These are phyloP conservation scores for Pseudogymnoascus sp. DNA, from an alignment of 2,329 filamentous ascomycete genomes.

Conservation along the genomic window DNA sequence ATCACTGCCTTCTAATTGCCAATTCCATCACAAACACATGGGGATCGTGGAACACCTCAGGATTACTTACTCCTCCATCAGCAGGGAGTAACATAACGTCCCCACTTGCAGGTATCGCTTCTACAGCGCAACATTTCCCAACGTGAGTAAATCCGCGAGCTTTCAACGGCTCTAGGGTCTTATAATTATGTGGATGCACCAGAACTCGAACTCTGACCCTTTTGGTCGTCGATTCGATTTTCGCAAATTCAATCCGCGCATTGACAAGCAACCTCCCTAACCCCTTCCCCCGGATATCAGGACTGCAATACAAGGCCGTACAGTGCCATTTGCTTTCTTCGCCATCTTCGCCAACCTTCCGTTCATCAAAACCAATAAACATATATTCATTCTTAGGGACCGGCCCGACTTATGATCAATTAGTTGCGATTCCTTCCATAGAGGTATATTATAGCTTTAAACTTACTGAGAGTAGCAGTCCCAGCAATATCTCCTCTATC, in stretches of 20 bases:
- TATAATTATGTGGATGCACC: constrained; percentile 25
- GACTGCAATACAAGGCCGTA: constrained; percentile 18
- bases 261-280: constrained; percentile 20
- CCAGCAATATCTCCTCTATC: constrained; percentile 24
- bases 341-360: constrained; percentile 15
- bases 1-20: too few species aligned
- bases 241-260: constrained; percentile 17
- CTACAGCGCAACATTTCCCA: constrained; percentile 25
- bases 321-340: constrained; percentile 24
- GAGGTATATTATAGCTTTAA: background rate
- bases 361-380: constrained; percentile 22
- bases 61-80: constrained; percentile 17
- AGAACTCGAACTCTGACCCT: constrained; percentile 23
- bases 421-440: background rate
- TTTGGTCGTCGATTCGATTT: constrained; percentile 10
- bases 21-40: constrained; percentile 20
- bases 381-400: constrained; percentile 19
- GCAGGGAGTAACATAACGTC: constrained; percentile 24
- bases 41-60: constrained; percentile 18
- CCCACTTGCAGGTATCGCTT: constrained; percentile 26
- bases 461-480: constrained; percentile 22
- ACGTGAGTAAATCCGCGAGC: constrained; percentile 22
- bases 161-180: constrained; percentile 21
- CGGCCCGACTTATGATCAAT: constrained; percentile 20
- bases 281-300: constrained; percentile 18